These are phyloP conservation scores for Trichophyton equinum DNA, from an alignment of 2,329 filamentous ascomycete species.

Conservation along the genomic window DNA sequence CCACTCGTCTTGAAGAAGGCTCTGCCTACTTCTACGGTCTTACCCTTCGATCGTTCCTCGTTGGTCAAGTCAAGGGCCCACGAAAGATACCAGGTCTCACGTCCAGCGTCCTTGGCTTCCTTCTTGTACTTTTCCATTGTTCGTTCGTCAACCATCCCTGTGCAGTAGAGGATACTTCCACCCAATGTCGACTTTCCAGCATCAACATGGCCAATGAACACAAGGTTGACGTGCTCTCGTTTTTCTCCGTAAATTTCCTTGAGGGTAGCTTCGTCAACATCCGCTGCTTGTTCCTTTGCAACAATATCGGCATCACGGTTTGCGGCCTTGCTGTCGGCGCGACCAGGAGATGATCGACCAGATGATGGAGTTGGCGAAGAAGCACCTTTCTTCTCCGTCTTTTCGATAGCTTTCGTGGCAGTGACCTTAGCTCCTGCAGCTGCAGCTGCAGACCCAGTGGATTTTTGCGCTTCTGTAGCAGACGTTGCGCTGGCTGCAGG, in stretches of 20 bases:
- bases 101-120: conserved; percentile 89
- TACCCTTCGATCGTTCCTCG: conserved; percentile 90
- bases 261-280: conserved; percentile 71
- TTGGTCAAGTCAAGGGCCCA: conserved; percentile 97
- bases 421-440: conserved; percentile 66
- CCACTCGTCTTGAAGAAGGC: conserved; percentile 77
- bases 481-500: conserved; percentile 49
- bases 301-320: conserved; percentile 69
- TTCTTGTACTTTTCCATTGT: conserved; percentile 97
- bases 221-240: conserved; percentile 71
- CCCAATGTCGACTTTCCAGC: conserved; percentile 95
- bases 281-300: conserved; percentile 65
- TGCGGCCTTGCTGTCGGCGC: conserved; percentile 44
- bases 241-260: conserved; percentile 90
- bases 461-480: conserved; percentile 37
- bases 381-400: conserved; percentile 59
- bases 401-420: conserved; percentile 81
- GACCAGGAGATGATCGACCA: conserved; percentile 65
- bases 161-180: conserved; percentile 81
- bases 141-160: conserved; percentile 98
- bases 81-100: conserved; percentile 97
- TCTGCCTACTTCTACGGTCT: conserved; percentile 93
- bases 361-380: conserved; percentile 70
- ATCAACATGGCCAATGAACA: conserved; percentile 97
- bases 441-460: conserved; percentile 37